A percentile compares a stretch with the other conserved stretches of the same genome.
phyloP scores from a whole-genome alignment of 208 protist genomes.

The Leishmania aethiopica region DNA sequence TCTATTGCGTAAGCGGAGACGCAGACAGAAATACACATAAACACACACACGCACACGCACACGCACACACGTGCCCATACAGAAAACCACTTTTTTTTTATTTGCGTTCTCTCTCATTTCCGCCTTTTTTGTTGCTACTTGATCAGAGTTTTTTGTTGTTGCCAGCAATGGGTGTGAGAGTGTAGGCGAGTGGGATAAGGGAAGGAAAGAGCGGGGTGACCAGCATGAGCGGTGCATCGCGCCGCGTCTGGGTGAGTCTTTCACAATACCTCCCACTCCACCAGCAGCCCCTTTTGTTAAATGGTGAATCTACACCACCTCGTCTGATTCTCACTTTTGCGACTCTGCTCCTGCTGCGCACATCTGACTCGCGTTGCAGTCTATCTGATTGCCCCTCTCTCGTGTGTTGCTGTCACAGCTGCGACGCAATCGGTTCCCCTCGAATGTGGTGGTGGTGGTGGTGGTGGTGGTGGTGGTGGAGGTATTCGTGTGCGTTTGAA shows the following conservation, averaged over 20 bases:
- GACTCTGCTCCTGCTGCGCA: slow-evolving; percentile 2
- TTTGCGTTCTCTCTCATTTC: not conserved
- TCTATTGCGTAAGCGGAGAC: not conserved
- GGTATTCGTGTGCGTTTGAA: not conserved
- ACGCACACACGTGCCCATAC: not conserved
- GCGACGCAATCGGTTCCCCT: not conserved
- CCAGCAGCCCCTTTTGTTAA: not conserved
- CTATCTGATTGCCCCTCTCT: not conserved
- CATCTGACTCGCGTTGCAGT: not conserved
- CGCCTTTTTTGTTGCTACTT: not conserved
- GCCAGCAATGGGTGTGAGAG: not conserved
- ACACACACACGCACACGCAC: not conserved
- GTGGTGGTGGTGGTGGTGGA: not conserved
- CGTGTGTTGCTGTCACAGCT: not conserved
- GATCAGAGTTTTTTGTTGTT: not conserved
- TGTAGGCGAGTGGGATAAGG: not conserved
- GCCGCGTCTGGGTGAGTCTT: not conserved
- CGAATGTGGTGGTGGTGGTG: not conserved
- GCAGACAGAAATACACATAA: not conserved
- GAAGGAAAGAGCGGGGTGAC: not conserved
- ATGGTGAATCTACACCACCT: not conserved
- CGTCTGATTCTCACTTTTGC: not conserved
- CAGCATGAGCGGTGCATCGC: not conserved
- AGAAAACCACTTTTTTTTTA: not conserved
- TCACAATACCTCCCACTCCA: not conserved